Percentiles rank a stretch among this genome's conserved stretches.
phyloP scores from a whole-genome alignment of 495 filamentous ascomycete genomes.

The Schizothecium vesticola region DNA sequence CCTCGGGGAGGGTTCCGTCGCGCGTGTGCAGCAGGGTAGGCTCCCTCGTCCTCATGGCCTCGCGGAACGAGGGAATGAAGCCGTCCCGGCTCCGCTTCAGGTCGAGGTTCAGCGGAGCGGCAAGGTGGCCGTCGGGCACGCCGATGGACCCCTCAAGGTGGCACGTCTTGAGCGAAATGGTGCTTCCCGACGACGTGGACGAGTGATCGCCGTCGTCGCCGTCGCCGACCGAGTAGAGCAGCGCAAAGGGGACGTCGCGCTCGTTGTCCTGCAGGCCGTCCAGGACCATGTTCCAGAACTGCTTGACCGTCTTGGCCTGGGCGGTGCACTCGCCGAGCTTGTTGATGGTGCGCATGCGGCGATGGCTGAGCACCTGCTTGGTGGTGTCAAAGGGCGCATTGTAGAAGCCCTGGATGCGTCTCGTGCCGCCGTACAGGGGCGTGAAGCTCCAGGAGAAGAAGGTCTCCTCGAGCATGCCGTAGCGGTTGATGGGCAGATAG shows the following conservation, averaged over 20 bases:
- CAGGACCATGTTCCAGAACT: constrained; percentile 49
- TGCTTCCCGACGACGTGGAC: constrained; percentile 54
- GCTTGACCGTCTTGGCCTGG: constrained; percentile 51
- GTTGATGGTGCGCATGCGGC: constrained; percentile 52
- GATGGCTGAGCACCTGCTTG: constrained; percentile 46
- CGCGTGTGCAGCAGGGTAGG: constrained; percentile 51
- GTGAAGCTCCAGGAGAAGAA: constrained; percentile 57
- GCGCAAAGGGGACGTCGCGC: constrained; percentile 49
- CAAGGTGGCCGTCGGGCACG: constrained; percentile 46
- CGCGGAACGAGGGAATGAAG: constrained; percentile 53
- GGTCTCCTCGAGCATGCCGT: constrained; percentile 51
- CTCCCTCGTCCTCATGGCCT: constrained; percentile 48
- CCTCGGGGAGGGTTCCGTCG: constrained; percentile 48
- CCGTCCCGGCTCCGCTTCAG: constrained; percentile 49
- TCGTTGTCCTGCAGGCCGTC: constrained; percentile 44
- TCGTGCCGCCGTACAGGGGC: constrained; percentile 49
- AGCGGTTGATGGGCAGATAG: constrained; percentile 41
- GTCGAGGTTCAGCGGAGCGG: constrained; percentile 48
- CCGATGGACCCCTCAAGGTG: constrained; percentile 52
- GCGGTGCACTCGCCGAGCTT: constrained; percentile 55
- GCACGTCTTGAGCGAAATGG: constrained; percentile 45
- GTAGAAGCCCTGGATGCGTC: constrained; percentile 42
- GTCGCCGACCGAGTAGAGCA: constrained; percentile 49
- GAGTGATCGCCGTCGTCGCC: constrained; percentile 48
- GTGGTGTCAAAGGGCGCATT: constrained; percentile 56